phyloP scores from a whole-genome alignment of 2,329 filamentous ascomycete genomes.

The Davidsoniella virescens region DNA sequence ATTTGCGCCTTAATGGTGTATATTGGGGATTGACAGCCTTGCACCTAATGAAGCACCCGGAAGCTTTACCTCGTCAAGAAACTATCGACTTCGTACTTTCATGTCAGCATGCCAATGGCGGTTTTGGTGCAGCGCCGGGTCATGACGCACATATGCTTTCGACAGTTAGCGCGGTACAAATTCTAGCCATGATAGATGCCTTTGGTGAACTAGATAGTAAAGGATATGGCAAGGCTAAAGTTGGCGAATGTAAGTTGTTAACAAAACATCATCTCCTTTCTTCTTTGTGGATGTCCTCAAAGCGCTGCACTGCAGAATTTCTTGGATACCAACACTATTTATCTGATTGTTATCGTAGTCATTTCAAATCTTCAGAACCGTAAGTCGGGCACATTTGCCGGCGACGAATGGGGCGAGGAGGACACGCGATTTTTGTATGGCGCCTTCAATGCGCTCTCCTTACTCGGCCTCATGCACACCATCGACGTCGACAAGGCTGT shows the following conservation, averaged over 20 bases:
- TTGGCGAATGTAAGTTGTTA: conserved; percentile 57
- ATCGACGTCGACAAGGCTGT: conserved; percentile 72
- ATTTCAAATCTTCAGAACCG: conserved; percentile 70
- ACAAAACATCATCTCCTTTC: neutral
- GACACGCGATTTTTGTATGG: conserved; percentile 92
- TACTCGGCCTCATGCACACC: conserved; percentile 56
- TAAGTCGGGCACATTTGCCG: conserved; percentile 72
- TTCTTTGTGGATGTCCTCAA: conserved; percentile 12
- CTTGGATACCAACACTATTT: neutral
- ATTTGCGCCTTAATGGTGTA: conserved; percentile 83
- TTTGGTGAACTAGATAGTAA: conserved; percentile 64
- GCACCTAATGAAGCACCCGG: conserved; percentile 65
- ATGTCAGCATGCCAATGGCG: conserved; percentile 78
- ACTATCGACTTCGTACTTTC: conserved; percentile 88
- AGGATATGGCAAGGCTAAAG: conserved; percentile 46
- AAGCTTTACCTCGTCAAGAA: conserved; percentile 63
- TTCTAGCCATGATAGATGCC: conserved; percentile 72
- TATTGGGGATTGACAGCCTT: conserved; percentile 92
- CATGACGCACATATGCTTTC: conserved; percentile 95
- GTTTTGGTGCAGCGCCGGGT: conserved; percentile 83
- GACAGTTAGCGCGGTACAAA: conserved; percentile 88
- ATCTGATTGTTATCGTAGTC: conserved; percentile 27
- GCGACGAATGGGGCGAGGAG: conserved; percentile 91
- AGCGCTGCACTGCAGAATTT: neutral
- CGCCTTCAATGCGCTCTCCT: conserved; percentile 74